Base-by-base conservation (phyloP, 345 rosid genomes). In the Hibiscus syriacus region DNA sequence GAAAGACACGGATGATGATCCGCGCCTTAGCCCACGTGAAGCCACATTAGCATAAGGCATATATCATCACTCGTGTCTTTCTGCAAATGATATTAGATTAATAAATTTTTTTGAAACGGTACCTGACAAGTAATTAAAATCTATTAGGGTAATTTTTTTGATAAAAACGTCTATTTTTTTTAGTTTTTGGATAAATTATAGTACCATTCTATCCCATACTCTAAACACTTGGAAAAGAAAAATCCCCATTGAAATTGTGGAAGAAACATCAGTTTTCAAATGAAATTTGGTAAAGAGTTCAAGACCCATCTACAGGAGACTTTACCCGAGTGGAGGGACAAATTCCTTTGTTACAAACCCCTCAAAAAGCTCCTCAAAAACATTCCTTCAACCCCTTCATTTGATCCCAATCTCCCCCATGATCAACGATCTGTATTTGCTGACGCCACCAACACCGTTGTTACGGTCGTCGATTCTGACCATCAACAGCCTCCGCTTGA, bases 231-330 rank as follows among this genome's bases (percentile, higher is more conserved):
- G 13, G 3, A 22, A 0, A 20, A 22, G 16, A 36, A 72, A 63
- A 57, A 8, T 52, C 66, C 13, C 71, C 2, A 45, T 69, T 64
- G 27, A 58, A 55, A 45, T 70, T 64, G 46, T 13, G 13, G 16
- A 41, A 41, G 17, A 3, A 23, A 5, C 1, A 5, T 3, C 17
- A 59, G 11, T 61, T 19, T 54, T 30, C 74, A 1, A 45, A 92
- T 92, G 98, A 92, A 92, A 80, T 90, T 92, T 72, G 97, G 98
- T 8, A 88, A 92, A 70, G 98, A 92, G 66, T 90, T 92, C 83
- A 86, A 78, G 38, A 88, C 86, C 71, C 97, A 92, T 74, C 85
- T 92, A 61, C 92, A 88, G 83, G 97, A 92, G 67, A 90, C 92
- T 17, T 77, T 92, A 34, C 98, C 98, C 1, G 97, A 82, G 76